phyloP scores from a whole-genome alignment of 805 yeast genomes.

The Saccharomycopsis sp. region DNA sequence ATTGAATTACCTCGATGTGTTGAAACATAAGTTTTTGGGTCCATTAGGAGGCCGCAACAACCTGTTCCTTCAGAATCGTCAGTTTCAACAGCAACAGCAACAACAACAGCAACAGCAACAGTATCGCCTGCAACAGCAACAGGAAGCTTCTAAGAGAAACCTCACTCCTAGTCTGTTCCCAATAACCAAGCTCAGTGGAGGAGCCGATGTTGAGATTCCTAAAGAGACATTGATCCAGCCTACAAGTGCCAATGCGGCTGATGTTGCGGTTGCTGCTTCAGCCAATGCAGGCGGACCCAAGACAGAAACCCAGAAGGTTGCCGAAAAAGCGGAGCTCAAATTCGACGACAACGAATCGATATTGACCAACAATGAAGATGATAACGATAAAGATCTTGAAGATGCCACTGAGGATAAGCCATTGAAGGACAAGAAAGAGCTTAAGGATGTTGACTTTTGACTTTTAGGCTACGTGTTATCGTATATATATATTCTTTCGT shows the following conservation, averaged over 20 bases:
- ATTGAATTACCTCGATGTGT: slow-evolving; percentile 37
- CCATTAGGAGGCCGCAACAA: slow-evolving; percentile 19
- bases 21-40: slow-evolving; percentile 31
- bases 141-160: neutral
- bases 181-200: neutral
- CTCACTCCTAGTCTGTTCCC: slow-evolving; percentile 7
- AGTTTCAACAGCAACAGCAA: slow-evolving; percentile 1
- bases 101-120: slow-evolving; percentile 4
- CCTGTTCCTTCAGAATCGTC: slow-evolving; percentile 7
- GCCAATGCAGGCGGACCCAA: neutral
- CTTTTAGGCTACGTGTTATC: neutral
- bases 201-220: slow-evolving; percentile 9
- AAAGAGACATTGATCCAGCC: slow-evolving; percentile 21
- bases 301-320: slow-evolving; percentile 15
- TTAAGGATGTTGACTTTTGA: slow-evolving; percentile 23
- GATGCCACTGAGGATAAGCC: slow-evolving; percentile 24
- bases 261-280: neutral
- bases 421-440: slow-evolving; percentile 21
- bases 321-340: slow-evolving; percentile 16
- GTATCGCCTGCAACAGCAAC: neutral
- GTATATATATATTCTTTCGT: neutral
- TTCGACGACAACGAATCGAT: slow-evolving; percentile 13
- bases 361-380: slow-evolving; percentile 25
- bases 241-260: neutral
- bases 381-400: slow-evolving; percentile 27